These are phyloP conservation scores for Paramecium biaurelia DNA, from an alignment of 73 alveolate genomes.

Conservation along the genomic window DNA sequence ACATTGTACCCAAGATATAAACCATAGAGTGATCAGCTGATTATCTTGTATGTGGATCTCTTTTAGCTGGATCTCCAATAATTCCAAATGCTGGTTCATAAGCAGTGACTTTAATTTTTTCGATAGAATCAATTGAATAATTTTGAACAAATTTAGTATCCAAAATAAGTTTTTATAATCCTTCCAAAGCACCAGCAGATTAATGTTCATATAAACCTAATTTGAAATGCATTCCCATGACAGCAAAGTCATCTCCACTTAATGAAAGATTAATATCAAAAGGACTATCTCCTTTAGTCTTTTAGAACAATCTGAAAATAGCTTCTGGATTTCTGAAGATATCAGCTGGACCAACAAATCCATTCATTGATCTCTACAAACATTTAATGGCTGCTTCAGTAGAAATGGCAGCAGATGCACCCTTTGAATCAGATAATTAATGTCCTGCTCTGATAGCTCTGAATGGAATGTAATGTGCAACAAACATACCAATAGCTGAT, in stretches of 20 bases:
- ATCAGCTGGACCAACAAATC: slow-evolving; percentile 95
- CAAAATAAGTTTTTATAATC: slow-evolving; percentile 58
- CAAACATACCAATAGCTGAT: slow-evolving; percentile 90
- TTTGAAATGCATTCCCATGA: slow-evolving; percentile 97
- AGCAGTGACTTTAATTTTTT: slow-evolving; percentile 81
- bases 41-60: slow-evolving; percentile 82
- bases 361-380: slow-evolving; percentile 84
- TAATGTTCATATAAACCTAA: slow-evolving; percentile 95
- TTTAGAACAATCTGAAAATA: slow-evolving; percentile 65
- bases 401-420: slow-evolving; percentile 84
- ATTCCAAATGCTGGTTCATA: slow-evolving; percentile 97
- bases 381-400: slow-evolving; percentile 84
- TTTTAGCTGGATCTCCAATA: slow-evolving; percentile 96
- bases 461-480: slow-evolving; percentile 95
- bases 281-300: slow-evolving; percentile 73
- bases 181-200: slow-evolving; percentile 96
- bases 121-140: slow-evolving; percentile 73
- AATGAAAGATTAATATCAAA: slow-evolving; percentile 74
- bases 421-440: slow-evolving; percentile 73
- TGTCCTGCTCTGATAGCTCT: slow-evolving; percentile 96
- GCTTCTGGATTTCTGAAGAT: slow-evolving; percentile 96
- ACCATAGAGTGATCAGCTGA: slow-evolving; percentile 95
- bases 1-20: slow-evolving; percentile 72
- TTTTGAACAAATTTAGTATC: slow-evolving; percentile 52
- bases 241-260: slow-evolving; percentile 80